Conservation (phyloP, 345 rosid genomes). For the Eutrema heterophyllum region DNA sequence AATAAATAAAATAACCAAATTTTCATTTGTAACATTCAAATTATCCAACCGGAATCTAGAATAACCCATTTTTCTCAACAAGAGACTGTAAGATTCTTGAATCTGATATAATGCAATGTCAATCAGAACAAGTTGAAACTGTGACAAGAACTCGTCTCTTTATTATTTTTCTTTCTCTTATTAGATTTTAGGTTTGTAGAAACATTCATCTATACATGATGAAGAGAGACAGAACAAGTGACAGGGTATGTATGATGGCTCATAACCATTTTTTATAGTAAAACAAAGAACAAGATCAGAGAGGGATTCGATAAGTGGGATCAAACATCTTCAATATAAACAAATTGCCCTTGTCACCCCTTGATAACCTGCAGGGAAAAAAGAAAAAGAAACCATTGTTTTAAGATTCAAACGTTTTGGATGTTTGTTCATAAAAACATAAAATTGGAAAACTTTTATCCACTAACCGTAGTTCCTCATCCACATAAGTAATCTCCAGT, state of each 20-base stretch:
- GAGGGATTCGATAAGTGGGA: slow-evolving; percentile 75
- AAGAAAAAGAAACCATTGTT: not conserved
- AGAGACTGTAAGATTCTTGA: not conserved
- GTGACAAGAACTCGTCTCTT: not conserved
- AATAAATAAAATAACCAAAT: not conserved
- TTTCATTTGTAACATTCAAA: not conserved
- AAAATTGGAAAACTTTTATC: not conserved
- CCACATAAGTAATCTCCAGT: slow-evolving; percentile 56
- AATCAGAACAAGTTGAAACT: not conserved
- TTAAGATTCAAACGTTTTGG: not conserved
- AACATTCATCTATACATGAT: slow-evolving; percentile 17
- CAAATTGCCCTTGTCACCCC: slow-evolving; percentile 90
- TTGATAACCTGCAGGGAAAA: slow-evolving; percentile 52
- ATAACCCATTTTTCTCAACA: not conserved
- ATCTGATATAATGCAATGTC: not conserved
- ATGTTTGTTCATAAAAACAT: not conserved
- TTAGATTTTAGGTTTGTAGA: not conserved
- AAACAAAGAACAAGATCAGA: not conserved
- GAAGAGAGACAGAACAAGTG: not conserved
- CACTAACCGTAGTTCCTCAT: slow-evolving; percentile 51
- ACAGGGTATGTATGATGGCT: not conserved
- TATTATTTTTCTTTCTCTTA: not conserved
- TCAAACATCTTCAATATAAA: slow-evolving; percentile 90
- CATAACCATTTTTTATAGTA: not conserved
- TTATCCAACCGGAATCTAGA: not conserved